Conservation (phyloP, 495 filamentous ascomycete genomes). For the Xylaria cubensis region DNA sequence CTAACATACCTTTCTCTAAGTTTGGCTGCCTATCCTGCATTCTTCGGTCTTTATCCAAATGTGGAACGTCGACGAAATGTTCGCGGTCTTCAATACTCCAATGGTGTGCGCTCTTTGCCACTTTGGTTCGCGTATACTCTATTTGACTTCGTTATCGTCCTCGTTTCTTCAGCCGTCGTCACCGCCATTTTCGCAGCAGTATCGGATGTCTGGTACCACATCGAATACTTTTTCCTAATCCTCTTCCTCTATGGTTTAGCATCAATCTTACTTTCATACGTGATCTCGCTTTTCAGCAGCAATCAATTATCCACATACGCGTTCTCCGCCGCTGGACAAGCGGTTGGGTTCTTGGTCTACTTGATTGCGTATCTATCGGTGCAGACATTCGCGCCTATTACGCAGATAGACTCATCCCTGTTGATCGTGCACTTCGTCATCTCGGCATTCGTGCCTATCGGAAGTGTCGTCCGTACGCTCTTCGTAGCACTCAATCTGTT, state of each 20-base stretch:
- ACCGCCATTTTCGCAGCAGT: conserved; percentile 66
- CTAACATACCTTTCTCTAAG: conserved; percentile 79
- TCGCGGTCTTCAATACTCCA: conserved; percentile 84
- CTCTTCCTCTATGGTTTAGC: conserved; percentile 74
- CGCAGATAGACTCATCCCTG: conserved; percentile 64
- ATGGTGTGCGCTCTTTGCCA: conserved; percentile 73
- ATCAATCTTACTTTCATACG: conserved; percentile 70
- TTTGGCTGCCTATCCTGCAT: conserved; percentile 77
- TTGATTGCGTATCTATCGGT: conserved; percentile 74
- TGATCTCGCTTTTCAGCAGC: conserved; percentile 68
- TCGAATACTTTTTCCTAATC: conserved; percentile 72
- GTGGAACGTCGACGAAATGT: conserved; percentile 78
- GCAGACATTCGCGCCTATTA: conserved; percentile 69
- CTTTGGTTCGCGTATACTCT: conserved; percentile 79
- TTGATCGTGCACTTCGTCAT: conserved; percentile 72
- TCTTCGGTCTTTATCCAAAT: conserved; percentile 87
- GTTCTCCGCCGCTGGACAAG: conserved; percentile 74
- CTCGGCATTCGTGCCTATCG: conserved; percentile 70
- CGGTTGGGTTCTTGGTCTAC: conserved; percentile 77
- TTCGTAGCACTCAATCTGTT: conserved; percentile 82
- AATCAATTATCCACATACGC: conserved; percentile 78
- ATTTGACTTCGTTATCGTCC: conserved; percentile 78
- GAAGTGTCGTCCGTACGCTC: conserved; percentile 69
- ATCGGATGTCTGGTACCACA: conserved; percentile 67
- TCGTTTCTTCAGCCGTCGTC: conserved; percentile 62